Conservation (phyloP, 2,329 filamentous ascomycete genomes). For the Aspergillus brunneoviolaceus region DNA sequence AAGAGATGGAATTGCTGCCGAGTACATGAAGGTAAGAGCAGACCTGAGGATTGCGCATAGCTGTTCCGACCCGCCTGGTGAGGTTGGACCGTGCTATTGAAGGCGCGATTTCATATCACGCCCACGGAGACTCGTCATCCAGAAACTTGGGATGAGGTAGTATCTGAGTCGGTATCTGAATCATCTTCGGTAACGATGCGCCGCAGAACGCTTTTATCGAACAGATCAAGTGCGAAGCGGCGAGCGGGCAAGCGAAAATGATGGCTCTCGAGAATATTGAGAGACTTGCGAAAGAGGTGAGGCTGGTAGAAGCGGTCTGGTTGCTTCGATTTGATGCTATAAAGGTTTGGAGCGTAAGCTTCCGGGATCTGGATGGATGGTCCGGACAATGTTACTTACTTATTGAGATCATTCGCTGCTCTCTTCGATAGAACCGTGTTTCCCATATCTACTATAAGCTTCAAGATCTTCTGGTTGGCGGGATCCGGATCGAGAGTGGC, state of each 20-base stretch:
- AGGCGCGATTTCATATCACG: background rate
- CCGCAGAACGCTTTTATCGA: constrained; percentile 84
- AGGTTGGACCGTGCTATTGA: background rate
- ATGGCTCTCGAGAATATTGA: constrained; percentile 81
- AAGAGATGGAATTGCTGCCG: background rate
- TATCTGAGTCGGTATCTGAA: constrained; percentile 39
- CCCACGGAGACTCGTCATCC: constrained; percentile 6
- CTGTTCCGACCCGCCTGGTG: background rate
- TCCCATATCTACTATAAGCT: constrained; percentile 81
- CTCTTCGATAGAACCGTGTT: constrained; percentile 92
- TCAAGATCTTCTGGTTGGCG: constrained; percentile 71
- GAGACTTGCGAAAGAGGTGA: constrained; percentile 77
- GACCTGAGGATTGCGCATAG: background rate
- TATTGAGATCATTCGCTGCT: constrained; percentile 74
- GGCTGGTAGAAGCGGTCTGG: constrained; percentile 73
- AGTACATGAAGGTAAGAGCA: background rate
- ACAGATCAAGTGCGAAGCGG: constrained; percentile 88
- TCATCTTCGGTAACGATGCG: constrained; percentile 80
- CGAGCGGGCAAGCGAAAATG: constrained; percentile 85
- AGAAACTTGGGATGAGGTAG: constrained; percentile 29
- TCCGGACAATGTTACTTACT: constrained; percentile 38
- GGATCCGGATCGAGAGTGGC: constrained; percentile 62
- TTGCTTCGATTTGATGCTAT: constrained; percentile 72
- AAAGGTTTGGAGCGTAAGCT: constrained; percentile 27
- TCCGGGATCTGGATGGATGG: background rate